Evolutionary conservation across 257 asterid genomes (phyloP).

Genomic region (Lavandula angustifolia): DNA sequence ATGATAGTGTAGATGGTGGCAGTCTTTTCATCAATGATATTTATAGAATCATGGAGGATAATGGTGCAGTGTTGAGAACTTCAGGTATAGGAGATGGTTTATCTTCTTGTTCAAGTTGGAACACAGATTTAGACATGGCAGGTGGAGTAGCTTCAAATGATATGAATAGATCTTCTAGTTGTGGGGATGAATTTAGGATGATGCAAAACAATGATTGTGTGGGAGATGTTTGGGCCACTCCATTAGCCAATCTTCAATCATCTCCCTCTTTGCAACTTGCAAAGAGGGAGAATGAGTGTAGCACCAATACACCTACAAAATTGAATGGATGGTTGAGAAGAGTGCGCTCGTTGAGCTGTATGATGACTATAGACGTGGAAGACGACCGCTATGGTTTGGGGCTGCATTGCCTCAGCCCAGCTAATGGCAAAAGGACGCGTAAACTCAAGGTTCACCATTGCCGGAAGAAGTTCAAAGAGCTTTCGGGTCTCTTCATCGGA

Average conservation of each 20-base stretch:
- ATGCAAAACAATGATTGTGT: too few species aligned
- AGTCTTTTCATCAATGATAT: conserved; percentile 29
- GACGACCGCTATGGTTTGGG: conserved; percentile 29
- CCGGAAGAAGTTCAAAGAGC: conserved; percentile 62
- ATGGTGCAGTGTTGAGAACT: conserved; percentile 59
- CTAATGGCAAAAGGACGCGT: conserved; percentile 40
- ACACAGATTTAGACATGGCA: too few species aligned
- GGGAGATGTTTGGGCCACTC: too few species aligned
- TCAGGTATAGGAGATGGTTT: conserved; percentile 39
- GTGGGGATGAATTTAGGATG: too few species aligned
- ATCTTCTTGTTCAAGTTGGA: too few species aligned
- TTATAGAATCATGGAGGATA: conserved; percentile 49
- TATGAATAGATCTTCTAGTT: too few species aligned
- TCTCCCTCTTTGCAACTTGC: too few species aligned
- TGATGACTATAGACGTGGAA: conserved; percentile 37
- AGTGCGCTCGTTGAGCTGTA: conserved; percentile 38
- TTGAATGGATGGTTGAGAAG: too few species aligned
- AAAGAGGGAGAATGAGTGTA: too few species aligned
- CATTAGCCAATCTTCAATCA: too few species aligned
- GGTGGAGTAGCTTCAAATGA: too few species aligned
- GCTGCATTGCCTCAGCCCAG: conserved; percentile 20
- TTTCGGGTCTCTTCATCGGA: conserved; percentile 76
- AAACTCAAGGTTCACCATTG: conserved; percentile 65
- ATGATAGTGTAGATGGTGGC: conserved; percentile 19
- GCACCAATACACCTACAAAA: too few species aligned